Conservation (phyloP, 805 yeast genomes). For the Scheffersomyces stipitis region DNA sequence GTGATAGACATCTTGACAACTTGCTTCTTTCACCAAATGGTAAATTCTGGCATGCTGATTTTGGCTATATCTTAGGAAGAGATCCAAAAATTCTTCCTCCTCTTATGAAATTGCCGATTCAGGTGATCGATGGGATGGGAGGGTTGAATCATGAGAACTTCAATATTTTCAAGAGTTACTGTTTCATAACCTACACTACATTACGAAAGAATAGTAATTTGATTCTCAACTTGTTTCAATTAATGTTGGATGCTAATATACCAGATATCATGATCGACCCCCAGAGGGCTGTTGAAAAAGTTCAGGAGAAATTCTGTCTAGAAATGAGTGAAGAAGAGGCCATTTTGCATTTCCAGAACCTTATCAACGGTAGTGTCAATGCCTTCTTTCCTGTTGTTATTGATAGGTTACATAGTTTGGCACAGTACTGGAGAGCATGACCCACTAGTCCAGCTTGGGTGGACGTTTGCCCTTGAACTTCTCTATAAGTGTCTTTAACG, state of each 20-base stretch:
- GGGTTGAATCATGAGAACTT: slow-evolving; percentile 85
- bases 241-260: slow-evolving; percentile 90
- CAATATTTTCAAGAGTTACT: slow-evolving; percentile 83
- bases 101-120: slow-evolving; percentile 94
- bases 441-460: background rate
- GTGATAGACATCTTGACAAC: slow-evolving; percentile 95
- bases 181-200: slow-evolving; percentile 92
- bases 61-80: slow-evolving; percentile 92
- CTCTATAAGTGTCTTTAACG: slow-evolving; percentile 5
- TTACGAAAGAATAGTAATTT: slow-evolving; percentile 85
- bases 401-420: slow-evolving; percentile 90
- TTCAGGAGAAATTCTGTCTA: slow-evolving; percentile 89
- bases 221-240: slow-evolving; percentile 84
- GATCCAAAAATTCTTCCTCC: slow-evolving; percentile 99
- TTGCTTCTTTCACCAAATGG: slow-evolving; percentile 72
- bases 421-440: slow-evolving; percentile 95
- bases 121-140: slow-evolving; percentile 97
- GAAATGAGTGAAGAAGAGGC: slow-evolving; percentile 97
- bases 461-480: slow-evolving; percentile 5
- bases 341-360: slow-evolving; percentile 86
- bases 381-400: slow-evolving; percentile 94
- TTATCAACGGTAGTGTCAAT: slow-evolving; percentile 91
- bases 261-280: slow-evolving; percentile 89
- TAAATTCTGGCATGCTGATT: slow-evolving; percentile 97
- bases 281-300: slow-evolving; percentile 82